phyloP scores from a whole-genome alignment of 2,329 filamentous ascomycete species.

The Aureobasidium namibiae region DNA sequence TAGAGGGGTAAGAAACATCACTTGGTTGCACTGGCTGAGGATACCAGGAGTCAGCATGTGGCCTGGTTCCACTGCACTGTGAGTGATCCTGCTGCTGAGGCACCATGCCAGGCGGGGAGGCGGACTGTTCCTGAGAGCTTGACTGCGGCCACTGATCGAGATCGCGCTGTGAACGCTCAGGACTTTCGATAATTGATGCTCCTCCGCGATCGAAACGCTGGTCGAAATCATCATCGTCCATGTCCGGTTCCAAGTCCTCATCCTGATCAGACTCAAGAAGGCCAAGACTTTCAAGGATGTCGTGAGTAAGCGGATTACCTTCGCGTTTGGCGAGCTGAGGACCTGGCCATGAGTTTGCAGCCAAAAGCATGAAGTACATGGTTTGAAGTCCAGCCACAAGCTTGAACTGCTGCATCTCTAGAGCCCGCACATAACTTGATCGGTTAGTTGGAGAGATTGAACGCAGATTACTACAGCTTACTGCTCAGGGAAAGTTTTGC shows the following conservation, averaged over 20 bases:
- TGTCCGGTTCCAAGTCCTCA: neutral
- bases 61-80: too few relatives aligned
- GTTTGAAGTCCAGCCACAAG: neutral
- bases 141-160: neutral
- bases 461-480: neutral
- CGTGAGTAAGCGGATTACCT: conserved; percentile 1
- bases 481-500: neutral
- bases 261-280: neutral
- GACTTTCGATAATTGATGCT: neutral
- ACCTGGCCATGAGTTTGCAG: conserved; percentile 1
- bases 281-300: neutral
- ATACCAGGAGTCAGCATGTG: neutral
- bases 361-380: neutral
- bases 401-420: conserved; percentile 3
- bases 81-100: neutral
- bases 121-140: neutral
- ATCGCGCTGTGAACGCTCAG: neutral
- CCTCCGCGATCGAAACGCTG: neutral
- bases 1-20: too few relatives aligned
- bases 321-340: neutral
- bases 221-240: neutral
- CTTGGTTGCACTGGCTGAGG: neutral
- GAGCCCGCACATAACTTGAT: neutral
- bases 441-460: neutral
- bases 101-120: neutral